Evolutionary conservation across 2,329 filamentous ascomycete species (phyloP), one percentile per base, ranked within the genome.

Genomic region (Aureobasidium leucospermi): DNA sequence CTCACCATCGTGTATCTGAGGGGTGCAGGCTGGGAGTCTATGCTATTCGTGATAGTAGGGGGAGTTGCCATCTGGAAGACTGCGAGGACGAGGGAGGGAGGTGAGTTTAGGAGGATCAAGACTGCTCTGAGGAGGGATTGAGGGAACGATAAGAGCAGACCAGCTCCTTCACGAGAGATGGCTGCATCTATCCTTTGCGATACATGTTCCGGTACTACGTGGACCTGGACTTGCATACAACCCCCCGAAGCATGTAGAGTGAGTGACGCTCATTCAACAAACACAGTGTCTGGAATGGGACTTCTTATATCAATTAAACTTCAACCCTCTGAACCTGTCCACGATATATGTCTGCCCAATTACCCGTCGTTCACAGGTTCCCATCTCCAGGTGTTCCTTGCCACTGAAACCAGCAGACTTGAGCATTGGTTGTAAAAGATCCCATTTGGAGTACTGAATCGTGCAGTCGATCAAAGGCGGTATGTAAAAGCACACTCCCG

Each of bases 81-180:
- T 28, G 32, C 32, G 15, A 42, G 15, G 11, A 23, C 8, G 11
- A 28, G 39, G 2, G 55, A 58, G 34, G 55, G 55, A 3, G 34
- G 29, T 11, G 55, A 58, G 16, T 58, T 29, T 6, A 48, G 36
- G 45, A 48, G 55, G 23, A 45, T 58, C n/a, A 43, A 19, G 45
- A 41, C 36, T n/a, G 45, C 43, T 5, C 3, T 58, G 15, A 49
- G 55, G 7, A 23, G n/a, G 16, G 48, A 32, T 31, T 15, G 10
- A 45, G 23, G 19, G 8, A 3, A 16, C 8, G n/a, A 6, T 6
- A 3, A 6, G 15, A 41, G 16, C 23, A 23, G 23, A 23, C 23
- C 23, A 23, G 23, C 23, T 23, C 23, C 23, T 23, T 23, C 23
- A 23, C 23, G 23, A 23, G 2, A 23, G 23, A 23, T 23, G 23